Evolutionary conservation across 139 green algal species (phyloP).

Genomic region (Axilococcus clingmanii): DNA sequence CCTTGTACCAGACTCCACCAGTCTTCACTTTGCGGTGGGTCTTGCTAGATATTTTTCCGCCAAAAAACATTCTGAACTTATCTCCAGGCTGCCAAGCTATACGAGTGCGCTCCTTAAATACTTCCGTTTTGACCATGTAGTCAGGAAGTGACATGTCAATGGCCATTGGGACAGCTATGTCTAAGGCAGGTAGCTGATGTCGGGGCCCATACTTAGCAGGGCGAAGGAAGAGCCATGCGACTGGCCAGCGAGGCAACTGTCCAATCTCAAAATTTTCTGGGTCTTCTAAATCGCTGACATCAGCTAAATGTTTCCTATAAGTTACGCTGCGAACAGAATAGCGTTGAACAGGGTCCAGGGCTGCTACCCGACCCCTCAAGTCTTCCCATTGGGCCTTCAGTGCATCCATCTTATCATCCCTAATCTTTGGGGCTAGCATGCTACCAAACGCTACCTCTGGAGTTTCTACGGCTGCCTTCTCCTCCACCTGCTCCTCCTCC

Average conservation of each 20-base stretch:
- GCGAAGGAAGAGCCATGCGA: slow-evolving; percentile 65
- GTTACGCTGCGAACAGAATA: slow-evolving; percentile 30
- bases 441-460: not conserved
- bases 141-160: slow-evolving; percentile 62
- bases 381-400: slow-evolving; percentile 20
- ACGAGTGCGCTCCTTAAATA: slow-evolving; percentile 34
- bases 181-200: slow-evolving; percentile 17
- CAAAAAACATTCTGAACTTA: slow-evolving; percentile 70
- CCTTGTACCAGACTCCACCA: slow-evolving; percentile 61
- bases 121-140: slow-evolving; percentile 45
- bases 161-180: slow-evolving; percentile 43
- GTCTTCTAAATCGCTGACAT: slow-evolving; percentile 8
- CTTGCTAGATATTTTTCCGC: slow-evolving; percentile 37
- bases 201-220: slow-evolving; percentile 17
- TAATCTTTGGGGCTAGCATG: not conserved
- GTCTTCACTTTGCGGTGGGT: slow-evolving; percentile 17
- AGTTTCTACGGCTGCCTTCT: not conserved
- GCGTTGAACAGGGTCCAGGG: slow-evolving; percentile 30
- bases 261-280: not conserved
- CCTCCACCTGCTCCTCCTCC: slow-evolving; percentile 1
- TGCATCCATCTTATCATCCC: slow-evolving; percentile 1
- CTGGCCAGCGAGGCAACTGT: slow-evolving; percentile 13
- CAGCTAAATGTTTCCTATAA: slow-evolving; percentile 30
- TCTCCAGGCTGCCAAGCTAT: slow-evolving; percentile 52
- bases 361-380: slow-evolving; percentile 14